Base-by-base conservation (phyloP, 805 yeast genomes). In the Candida suzukii region DNA sequence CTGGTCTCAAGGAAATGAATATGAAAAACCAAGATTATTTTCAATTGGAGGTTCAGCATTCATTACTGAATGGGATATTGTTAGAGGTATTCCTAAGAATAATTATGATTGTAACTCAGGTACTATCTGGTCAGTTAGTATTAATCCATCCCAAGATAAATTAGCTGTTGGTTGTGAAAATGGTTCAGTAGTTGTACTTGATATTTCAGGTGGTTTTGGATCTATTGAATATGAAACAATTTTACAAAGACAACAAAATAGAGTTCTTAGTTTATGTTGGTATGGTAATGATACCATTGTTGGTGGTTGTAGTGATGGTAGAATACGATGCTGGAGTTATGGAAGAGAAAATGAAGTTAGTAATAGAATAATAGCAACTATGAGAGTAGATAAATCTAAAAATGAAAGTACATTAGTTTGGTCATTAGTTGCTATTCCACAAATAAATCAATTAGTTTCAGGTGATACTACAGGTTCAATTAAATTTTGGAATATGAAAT, bases 241-340 rank as follows among this genome's bases (percentile, higher is more conserved):
- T 39, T 70, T 93, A 46, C 93, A 85, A 61, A 75, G 95, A 64
- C 95, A 86, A 57, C 88, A 82, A 41, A 74, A 88, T 37, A 73
- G 96, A 58, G 83, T 93, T 1, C 68, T 93, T 53, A 74, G 87
- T 41, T 59, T 93, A 33, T 74, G 84, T 41, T 93, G 96, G 95
- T 73, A 73, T 44, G 74, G 71, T 17, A 71, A 81, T 48, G 74
- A 74, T 8, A 65, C 70, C 46, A 65, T 93, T 28, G 76, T 88
- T 31, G 97, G 96, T 38, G 99, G 99, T 12, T 93, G 98, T 61
- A 86, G 96, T 1, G 98, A 93, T 61, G 99, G 96, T 19, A 75
- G 86, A 55, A 73, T 93, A 29, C 76, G 96, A 57, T 78, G 84
- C 36, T 93, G 98, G 97, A 65, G 74, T 14, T 63, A 68, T 18